Conservation (phyloP, 2,329 filamentous ascomycete genomes). For the Botryotinia narcissicola region DNA sequence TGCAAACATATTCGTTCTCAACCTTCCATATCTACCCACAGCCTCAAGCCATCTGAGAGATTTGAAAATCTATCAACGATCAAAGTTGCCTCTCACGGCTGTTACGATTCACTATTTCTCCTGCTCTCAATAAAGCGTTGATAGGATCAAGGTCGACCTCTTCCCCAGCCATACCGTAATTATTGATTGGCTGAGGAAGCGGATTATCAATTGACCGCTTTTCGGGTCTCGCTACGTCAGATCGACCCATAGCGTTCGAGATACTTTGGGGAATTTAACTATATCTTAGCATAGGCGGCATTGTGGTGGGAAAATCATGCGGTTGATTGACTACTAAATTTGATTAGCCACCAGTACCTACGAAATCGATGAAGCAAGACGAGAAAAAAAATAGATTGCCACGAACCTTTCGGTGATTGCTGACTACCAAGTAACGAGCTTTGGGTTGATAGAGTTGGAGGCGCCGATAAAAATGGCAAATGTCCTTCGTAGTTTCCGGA, state of each 20-base stretch:
- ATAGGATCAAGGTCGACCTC: slow-evolving; percentile 53
- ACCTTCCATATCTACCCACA: neutral
- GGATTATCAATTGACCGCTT: slow-evolving; percentile 17
- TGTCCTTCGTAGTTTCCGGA: slow-evolving; percentile 33
- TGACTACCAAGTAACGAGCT: slow-evolving; percentile 24
- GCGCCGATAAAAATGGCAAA: slow-evolving; percentile 31
- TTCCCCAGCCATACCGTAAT: slow-evolving; percentile 32
- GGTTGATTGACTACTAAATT: slow-evolving; percentile 24
- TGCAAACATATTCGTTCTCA: neutral
- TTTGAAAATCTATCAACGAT: neutral
- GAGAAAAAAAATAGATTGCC: neutral
- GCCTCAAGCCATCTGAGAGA: neutral
- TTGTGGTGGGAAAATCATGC: slow-evolving; percentile 29
- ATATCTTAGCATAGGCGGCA: slow-evolving; percentile 33
- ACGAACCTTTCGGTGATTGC: slow-evolving; percentile 35
- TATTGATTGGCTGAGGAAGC: slow-evolving; percentile 27
- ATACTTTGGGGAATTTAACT: slow-evolving; percentile 15
- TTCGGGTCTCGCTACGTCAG: neutral
- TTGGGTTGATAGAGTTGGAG: slow-evolving; percentile 36
- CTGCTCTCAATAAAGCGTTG: slow-evolving; percentile 56
- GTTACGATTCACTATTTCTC: slow-evolving; percentile 55
- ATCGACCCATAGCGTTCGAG: slow-evolving; percentile 14
- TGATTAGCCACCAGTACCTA: slow-evolving; percentile 17
- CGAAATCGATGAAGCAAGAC: neutral
- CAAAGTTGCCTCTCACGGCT: slow-evolving; percentile 25